phyloP scores from a whole-genome alignment of 1,284 basidiomycete species.

The Phaffia rhodozyma region DNA sequence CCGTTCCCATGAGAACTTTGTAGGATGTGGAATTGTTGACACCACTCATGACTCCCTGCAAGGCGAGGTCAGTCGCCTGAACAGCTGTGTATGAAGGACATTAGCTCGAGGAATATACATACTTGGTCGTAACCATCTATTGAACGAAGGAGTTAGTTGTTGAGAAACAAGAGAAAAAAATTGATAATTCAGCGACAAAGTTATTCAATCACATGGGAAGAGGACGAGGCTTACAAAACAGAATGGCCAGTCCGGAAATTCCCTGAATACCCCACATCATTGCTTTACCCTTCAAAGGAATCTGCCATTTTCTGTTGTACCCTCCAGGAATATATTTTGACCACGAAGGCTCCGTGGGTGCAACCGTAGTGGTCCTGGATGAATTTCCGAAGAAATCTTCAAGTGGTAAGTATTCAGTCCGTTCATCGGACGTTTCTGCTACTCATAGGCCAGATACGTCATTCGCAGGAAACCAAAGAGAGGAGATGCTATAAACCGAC shows the following conservation, averaged over 20 bases:
- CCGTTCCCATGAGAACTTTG: constrained; percentile 16
- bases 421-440: no score
- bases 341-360: background rate
- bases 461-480: no score
- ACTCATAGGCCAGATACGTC: no score
- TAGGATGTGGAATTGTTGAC: constrained; percentile 5
- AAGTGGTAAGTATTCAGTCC: no score
- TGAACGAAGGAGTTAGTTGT: background rate
- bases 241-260: constrained; percentile 20
- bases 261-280: constrained; percentile 20
- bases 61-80: no score
- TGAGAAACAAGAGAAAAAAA: background rate
- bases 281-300: constrained; percentile 19
- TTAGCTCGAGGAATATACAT: background rate
- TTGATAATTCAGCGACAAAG: background rate
- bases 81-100: background rate
- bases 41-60: constrained; percentile 14
- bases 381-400: no score
- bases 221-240: background rate
- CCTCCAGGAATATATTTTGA: background rate
- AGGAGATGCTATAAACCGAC: no score
- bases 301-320: constrained; percentile 15
- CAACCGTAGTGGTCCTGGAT: background rate
- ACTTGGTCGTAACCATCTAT: constrained; percentile 11
- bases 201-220: background rate